Evolutionary conservation across 2,329 filamentous ascomycete genomes (phyloP), one percentile per base, ranked within the genome.

Genomic region (Thielaviopsis ethacetica): DNA sequence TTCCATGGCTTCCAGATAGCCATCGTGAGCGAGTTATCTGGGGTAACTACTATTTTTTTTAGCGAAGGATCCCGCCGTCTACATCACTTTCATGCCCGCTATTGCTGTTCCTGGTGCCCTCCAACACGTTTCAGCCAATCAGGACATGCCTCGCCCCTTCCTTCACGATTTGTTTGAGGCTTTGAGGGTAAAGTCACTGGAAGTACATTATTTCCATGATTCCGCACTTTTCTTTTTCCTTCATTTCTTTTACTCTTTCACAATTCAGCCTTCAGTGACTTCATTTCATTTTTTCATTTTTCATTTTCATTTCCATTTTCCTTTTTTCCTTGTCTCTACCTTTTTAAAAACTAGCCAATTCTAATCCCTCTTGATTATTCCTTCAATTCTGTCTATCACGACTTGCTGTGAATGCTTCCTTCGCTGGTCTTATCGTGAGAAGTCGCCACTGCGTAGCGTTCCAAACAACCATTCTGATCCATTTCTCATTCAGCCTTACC

Each of bases 41-140:
- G 59, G 59, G 59, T 60, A 60, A 57, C 51, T 57, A 44, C 52
- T 57, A 44, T 44, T 50, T 57, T 60, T 57, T 60, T 60, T 50
- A 53, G 59, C n/a, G 56, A 47, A 47, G 41, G 56, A 53, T 38
- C 56, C 56, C 22, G 17, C 41, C 15, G 41, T 47, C 19, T 30
- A 41, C 22, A 53, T 58, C 27, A 12, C 21, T 53, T 12, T 44
- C 47, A 41, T 19, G 27, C 53, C 27, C 21, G 53, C n/a, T n/a
- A 47, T 17, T 47, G 17, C 41, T 47, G 54, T 50, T 56, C 56
- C 56, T 58, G 56, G 56, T 3, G 21, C 49, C 53, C 53, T 24
- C 53, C 41, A 26, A 24, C 15, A 17, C 15, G 24, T 24, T 56
- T 26, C 19, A 47, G 34, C 54, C 54, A 56, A 56, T 56, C 38